Evolutionary conservation across 805 yeast genomes (phyloP).

Genomic region (Metschnikowia aberdeeniae): DNA sequence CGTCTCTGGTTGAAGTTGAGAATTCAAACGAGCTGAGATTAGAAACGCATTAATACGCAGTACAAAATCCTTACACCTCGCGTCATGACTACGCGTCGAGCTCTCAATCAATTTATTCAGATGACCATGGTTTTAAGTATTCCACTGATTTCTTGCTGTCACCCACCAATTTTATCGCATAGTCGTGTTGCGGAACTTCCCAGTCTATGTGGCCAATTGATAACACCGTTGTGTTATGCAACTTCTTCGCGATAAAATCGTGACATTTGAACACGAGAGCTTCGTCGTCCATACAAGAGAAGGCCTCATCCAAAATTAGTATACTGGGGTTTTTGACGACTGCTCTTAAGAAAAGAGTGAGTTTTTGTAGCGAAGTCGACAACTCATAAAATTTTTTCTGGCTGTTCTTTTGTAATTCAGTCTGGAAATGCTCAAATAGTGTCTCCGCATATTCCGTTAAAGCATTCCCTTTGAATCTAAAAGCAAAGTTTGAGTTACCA

Average conservation of each 20-base stretch:
- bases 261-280: conserved; percentile 32
- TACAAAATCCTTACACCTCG: neutral
- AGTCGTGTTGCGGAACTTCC: conserved; percentile 73
- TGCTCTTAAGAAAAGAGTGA: conserved; percentile 72
- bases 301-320: conserved; percentile 85
- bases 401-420: conserved; percentile 30
- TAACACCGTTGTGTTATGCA: conserved; percentile 56
- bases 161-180: conserved; percentile 30
- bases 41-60: neutral
- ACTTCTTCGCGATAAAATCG: conserved; percentile 19
- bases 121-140: neutral
- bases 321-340: conserved; percentile 73
- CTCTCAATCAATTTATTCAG: neutral
- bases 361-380: conserved; percentile 70
- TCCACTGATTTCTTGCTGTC: conserved; percentile 24
- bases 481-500: conserved; percentile 55
- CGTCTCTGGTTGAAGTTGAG: conserved; percentile 2
- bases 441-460: conserved; percentile 14
- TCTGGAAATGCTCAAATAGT: conserved; percentile 21
- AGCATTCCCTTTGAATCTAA: conserved; percentile 32
- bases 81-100: neutral
- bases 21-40: too few relatives aligned
- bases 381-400: conserved; percentile 49
- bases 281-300: conserved; percentile 77
- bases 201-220: conserved; percentile 78